These are phyloP conservation scores for Gaultheria prostrata DNA, from an alignment of 148 eudicot species.

Conservation along the genomic window DNA sequence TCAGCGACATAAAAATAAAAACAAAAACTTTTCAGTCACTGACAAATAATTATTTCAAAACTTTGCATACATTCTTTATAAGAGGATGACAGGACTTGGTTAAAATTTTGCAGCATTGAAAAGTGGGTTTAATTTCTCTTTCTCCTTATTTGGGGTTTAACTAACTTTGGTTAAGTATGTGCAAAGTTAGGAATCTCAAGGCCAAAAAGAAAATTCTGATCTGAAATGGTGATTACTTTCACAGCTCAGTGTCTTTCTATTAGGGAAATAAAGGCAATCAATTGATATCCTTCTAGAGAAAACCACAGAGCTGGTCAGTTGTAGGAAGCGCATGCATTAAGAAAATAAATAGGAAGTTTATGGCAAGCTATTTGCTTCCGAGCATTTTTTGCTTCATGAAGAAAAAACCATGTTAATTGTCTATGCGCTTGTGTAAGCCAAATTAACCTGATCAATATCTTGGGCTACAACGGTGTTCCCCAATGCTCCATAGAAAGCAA, in stretches of 20 bases:
- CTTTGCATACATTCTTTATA: not conserved
- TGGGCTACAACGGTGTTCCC: slow-evolving; percentile 88
- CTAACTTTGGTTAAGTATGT: not conserved
- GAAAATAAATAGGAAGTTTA: not conserved
- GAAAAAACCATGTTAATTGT: not conserved
- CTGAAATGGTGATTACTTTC: not conserved
- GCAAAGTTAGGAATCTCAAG: not conserved
- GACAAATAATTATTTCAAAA: not conserved
- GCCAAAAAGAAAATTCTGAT: not conserved
- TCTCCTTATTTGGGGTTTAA: not conserved
- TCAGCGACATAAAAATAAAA: too few species aligned
- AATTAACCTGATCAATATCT: slow-evolving; percentile 81
- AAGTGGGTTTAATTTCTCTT: not conserved
- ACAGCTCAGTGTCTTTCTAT: not conserved
- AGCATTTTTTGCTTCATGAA: not conserved
- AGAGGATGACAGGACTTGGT: not conserved
- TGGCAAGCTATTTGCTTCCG: not conserved
- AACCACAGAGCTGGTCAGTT: not conserved
- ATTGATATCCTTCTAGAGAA: not conserved
- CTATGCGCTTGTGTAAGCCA: not conserved
- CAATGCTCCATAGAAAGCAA: slow-evolving; percentile 79
- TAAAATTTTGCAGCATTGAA: not conserved
- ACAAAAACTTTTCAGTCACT: not conserved
- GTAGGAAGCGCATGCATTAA: not conserved
- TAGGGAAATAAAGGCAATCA: not conserved